These are phyloP conservation scores for Gyromitra esculenta DNA, from an alignment of 2,329 filamentous ascomycete genomes.

Conservation along the genomic window DNA sequence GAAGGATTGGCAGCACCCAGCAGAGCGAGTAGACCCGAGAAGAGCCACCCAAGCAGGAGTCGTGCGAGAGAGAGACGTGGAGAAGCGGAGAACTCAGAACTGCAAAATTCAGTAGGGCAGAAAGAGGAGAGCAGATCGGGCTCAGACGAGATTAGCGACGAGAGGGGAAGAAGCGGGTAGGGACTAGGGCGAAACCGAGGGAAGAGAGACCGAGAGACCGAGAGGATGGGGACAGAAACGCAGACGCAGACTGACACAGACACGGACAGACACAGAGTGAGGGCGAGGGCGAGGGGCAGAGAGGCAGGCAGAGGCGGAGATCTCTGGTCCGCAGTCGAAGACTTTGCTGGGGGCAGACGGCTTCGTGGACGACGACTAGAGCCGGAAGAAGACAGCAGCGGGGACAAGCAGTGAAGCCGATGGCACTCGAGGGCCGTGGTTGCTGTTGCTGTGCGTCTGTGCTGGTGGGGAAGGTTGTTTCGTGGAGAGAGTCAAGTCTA, in stretches of 20 bases:
- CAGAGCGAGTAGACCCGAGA: slow-evolving; percentile 46
- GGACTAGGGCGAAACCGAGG: slow-evolving; percentile 32
- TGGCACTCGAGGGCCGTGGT: slow-evolving; percentile 34
- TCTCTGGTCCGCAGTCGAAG: slow-evolving; percentile 39
- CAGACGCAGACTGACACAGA: no score
- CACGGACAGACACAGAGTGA: slow-evolving; percentile 3
- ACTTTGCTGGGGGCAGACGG: slow-evolving; percentile 52
- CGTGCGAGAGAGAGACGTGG: slow-evolving; percentile 40
- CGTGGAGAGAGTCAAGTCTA: slow-evolving; percentile 40
- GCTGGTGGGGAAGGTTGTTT: slow-evolving; percentile 42
- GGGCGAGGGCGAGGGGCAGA: slow-evolving; percentile 41
- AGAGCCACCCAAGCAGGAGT: slow-evolving; percentile 47
- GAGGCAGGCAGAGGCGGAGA: slow-evolving; percentile 39
- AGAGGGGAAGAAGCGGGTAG: slow-evolving; percentile 10
- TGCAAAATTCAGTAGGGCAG: slow-evolving; percentile 32
- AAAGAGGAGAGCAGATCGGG: slow-evolving; percentile 20
- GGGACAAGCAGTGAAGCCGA: slow-evolving; percentile 40
- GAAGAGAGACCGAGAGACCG: neutral
- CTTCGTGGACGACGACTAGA: slow-evolving; percentile 52
- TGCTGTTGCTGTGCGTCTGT: slow-evolving; percentile 46
- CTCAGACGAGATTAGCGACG: neutral
- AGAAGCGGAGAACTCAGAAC: slow-evolving; percentile 40
- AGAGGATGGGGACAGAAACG: neutral
- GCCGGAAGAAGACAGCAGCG: slow-evolving; percentile 48
- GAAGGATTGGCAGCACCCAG: slow-evolving; percentile 50